These are phyloP conservation scores for Aurifilum marmelostoma DNA, from an alignment of 2,329 filamentous ascomycete genomes.

Conservation along the genomic window DNA sequence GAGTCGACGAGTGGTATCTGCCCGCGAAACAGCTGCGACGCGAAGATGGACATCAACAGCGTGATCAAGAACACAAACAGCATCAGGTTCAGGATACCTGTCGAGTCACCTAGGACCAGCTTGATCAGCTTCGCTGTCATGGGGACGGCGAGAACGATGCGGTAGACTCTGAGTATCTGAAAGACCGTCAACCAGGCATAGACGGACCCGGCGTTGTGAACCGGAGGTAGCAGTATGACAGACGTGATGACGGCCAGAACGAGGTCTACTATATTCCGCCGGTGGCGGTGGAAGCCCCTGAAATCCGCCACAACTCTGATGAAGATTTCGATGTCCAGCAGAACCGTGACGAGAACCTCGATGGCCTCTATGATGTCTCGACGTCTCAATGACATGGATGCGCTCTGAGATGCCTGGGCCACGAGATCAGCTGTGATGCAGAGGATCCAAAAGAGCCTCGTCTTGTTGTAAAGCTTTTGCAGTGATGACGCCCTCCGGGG, in stretches of 20 bases:
- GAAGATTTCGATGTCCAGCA: conserved; percentile 81
- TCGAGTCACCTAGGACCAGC: conserved; percentile 86
- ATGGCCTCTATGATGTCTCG: conserved; percentile 69
- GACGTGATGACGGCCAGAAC: conserved; percentile 78
- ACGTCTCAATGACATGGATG: conserved; percentile 68
- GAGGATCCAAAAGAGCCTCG: conserved; percentile 75
- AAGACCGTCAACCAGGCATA: conserved; percentile 93
- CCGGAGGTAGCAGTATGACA: conserved; percentile 82
- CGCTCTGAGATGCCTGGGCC: conserved; percentile 75
- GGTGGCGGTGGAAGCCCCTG: conserved; percentile 75
- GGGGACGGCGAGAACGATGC: conserved; percentile 85
- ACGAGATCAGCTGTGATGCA: conserved; percentile 82
- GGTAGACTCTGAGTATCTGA: conserved; percentile 89
- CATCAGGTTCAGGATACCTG: conserved; percentile 92
- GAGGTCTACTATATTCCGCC: conserved; percentile 80
- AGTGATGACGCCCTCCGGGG: conserved; percentile 52
- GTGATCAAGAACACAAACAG: conserved; percentile 96
- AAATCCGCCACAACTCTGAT: conserved; percentile 79
- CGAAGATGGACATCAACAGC: conserved; percentile 91
- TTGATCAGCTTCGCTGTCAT: conserved; percentile 86
- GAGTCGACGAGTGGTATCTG: conserved; percentile 71
- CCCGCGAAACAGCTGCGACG: conserved; percentile 88
- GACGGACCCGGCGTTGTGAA: conserved; percentile 68
- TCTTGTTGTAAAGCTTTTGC: conserved; percentile 75
- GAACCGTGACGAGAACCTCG: conserved; percentile 75